Base-by-base conservation (phyloP, 441 rosid genomes). In the Gossypium schwendimanii region DNA sequence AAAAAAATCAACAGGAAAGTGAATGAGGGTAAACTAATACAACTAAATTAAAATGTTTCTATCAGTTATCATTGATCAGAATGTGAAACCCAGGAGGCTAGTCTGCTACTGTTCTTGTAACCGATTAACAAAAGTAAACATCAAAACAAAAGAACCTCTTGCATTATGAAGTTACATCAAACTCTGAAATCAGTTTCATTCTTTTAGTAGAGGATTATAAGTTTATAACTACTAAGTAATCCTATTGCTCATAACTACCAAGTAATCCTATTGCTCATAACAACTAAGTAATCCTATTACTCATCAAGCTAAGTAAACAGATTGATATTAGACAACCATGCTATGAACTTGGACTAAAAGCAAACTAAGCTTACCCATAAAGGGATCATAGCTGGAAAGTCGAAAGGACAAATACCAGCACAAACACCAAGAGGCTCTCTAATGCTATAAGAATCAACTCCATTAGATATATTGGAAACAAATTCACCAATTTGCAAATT, bases 351-450 rank as follows among this genome's bases (percentile, higher is more conserved):
- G 47, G 23, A 17, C 59, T 15, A 28, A 15, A 26, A 50, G 15
- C 59, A 68, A 68, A 50, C 28, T 28, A 17, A 50, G 73, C 78
- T 64, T 85, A 93, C 98, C 98, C 97, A 93, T 82, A 93, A 87
- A 23, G 98, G 98, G 79, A 93, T 90, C 98, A 93, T 91, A 15
- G 98, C 98, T n/a, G 98, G 97, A 76, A 93, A 93, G 84, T 93
- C 90, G 79, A 93, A 93, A 26, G 98, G 96, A 64, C 98, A 93
- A 72, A 93, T 90, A 28, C 97, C 98, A 68, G 98, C 98, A 80
- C 97, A 93, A 54, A 93, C 97, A 75, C 98, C 98, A 44, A 93
- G 89, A 6, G 98, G 97, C 82, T 90, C 98, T 79, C 96, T 87
- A 50, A 91, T 49, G 81, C 97, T 90, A 78, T 81, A 93, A 0